Evolutionary conservation across 257 asterid genomes (phyloP), one percentile per base, ranked within the genome.

Genomic region (Primulina huaijiensis): DNA sequence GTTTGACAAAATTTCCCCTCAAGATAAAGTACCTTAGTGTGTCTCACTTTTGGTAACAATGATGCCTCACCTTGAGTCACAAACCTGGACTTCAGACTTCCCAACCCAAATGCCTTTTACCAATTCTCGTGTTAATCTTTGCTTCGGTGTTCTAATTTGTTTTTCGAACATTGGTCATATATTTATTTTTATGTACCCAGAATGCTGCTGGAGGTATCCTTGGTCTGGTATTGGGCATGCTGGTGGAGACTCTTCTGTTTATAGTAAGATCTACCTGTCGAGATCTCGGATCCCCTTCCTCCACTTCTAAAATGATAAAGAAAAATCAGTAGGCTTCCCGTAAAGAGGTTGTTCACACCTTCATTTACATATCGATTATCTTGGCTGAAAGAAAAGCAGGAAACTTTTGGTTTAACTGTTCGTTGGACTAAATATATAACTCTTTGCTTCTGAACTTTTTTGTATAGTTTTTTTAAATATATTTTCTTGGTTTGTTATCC

Each of bases 191-290:
- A 31, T 46, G 56, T 84, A 38, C 31, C 55, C 74, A 93, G 99
- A 84, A 85, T 73, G 96, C 99, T 80, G 97, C 96, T 20, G 97
- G 99, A 55, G 96, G 99, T 67, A 85, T 94, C 72, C 96, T 94
- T 71, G 99, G 99, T 59, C 83, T 94, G 84, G 96, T 94, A 72
- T 72, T 64, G 1, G 96, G 83, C 38, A 91, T 94, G 99, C 87
- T 90, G 71, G 95, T 94, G 1, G 99, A 94, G 84, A 89, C 93
- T 3, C 87, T 93, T 73, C 83, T 93, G 67, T 90, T 93, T 72
- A 87, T 90, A 57, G 74, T 92, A 34, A 78, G 89, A 79, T 78
- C 86, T 12, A 78, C 92, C 17, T 79, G 77, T 69, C 71, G 76
- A 52, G 89, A 77, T 55, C 81, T 69, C 8, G 80, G 58, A 68